Evolutionary conservation across 2,329 filamentous ascomycete species (phyloP).

Genomic region (Aspergillus alliaceus): DNA sequence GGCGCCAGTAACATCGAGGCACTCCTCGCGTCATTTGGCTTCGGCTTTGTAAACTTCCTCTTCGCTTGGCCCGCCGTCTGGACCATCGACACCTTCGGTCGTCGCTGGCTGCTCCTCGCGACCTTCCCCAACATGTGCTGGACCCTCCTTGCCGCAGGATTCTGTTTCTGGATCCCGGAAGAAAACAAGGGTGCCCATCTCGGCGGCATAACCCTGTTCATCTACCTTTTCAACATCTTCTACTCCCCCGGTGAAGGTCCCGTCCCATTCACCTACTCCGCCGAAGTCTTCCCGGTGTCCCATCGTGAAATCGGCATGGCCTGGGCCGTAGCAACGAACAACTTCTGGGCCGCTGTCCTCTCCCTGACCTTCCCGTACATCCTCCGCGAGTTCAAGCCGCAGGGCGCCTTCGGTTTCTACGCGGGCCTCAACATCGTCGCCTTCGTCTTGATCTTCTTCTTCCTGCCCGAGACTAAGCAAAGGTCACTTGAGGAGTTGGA

Average conservation of each 20-base stretch:
- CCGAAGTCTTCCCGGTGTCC: conserved; percentile 57
- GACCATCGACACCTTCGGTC: conserved; percentile 69
- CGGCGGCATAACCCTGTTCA: conserved; percentile 58
- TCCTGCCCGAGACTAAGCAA: conserved; percentile 58
- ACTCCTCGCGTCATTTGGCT: conserved; percentile 64
- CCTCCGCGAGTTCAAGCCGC: conserved; percentile 48
- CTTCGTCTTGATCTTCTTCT: conserved; percentile 64
- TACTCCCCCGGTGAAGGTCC: conserved; percentile 65
- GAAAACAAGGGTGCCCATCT: conserved; percentile 45
- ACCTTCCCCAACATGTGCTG: conserved; percentile 69
- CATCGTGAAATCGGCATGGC: conserved; percentile 55
- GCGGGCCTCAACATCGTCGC: conserved; percentile 60
- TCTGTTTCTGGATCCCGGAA: conserved; percentile 55
- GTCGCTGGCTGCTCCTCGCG: conserved; percentile 61
- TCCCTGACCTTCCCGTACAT: conserved; percentile 52
- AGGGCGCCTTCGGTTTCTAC: conserved; percentile 63
- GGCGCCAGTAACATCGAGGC: conserved; percentile 58
- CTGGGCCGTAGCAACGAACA: conserved; percentile 46
- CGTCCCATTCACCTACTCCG: conserved; percentile 54
- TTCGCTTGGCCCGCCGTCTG: conserved; percentile 64
- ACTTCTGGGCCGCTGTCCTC: conserved; percentile 51
- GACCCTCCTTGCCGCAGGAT: conserved; percentile 62
- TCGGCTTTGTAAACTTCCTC: conserved; percentile 66
- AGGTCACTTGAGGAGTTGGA: conserved; percentile 59
- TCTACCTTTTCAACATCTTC: conserved; percentile 65